These are phyloP conservation scores for Zygosaccharomyces pseudobailii DNA, from an alignment of 1,139 yeast genomes.

Conservation along the genomic window DNA sequence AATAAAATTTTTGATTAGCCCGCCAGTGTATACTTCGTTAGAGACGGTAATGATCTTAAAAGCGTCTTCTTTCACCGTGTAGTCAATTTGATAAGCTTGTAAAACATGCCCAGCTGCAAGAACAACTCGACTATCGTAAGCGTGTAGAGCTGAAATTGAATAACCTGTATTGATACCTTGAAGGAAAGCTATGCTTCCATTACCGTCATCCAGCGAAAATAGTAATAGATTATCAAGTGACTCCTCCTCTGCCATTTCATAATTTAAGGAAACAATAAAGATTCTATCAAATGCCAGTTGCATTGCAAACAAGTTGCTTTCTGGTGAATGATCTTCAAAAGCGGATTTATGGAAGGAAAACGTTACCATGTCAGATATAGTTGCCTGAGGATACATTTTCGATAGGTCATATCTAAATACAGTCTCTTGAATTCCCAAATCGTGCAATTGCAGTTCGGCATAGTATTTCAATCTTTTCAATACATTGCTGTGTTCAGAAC, in stretches of 20 bases:
- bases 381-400: constrained; percentile 17
- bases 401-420: constrained; percentile 10
- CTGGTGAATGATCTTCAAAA: neutral
- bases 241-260: constrained; percentile 26
- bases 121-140: constrained; percentile 17
- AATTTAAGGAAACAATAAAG: constrained; percentile 25
- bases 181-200: constrained; percentile 21
- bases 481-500: constrained; percentile 6
- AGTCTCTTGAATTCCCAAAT: constrained; percentile 10
- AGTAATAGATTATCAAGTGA: constrained; percentile 20
- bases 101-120: constrained; percentile 23
- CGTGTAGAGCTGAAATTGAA: constrained; percentile 17
- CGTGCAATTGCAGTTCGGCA: constrained; percentile 13
- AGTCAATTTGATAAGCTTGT: constrained; percentile 23
- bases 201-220: constrained; percentile 27
- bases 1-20: constrained; percentile 13
- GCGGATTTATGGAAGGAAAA: constrained; percentile 11
- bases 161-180: constrained; percentile 14
- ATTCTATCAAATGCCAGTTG: constrained; percentile 21
- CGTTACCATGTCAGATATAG: constrained; percentile 21
- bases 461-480: constrained; percentile 4
- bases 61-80: constrained; percentile 25
- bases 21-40: constrained; percentile 11
- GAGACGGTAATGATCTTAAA: constrained; percentile 20
- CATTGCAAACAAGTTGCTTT: constrained; percentile 22